Conservation (phyloP, 2,329 filamentous ascomycete genomes). For the Curvularia hawaiiensis region DNA sequence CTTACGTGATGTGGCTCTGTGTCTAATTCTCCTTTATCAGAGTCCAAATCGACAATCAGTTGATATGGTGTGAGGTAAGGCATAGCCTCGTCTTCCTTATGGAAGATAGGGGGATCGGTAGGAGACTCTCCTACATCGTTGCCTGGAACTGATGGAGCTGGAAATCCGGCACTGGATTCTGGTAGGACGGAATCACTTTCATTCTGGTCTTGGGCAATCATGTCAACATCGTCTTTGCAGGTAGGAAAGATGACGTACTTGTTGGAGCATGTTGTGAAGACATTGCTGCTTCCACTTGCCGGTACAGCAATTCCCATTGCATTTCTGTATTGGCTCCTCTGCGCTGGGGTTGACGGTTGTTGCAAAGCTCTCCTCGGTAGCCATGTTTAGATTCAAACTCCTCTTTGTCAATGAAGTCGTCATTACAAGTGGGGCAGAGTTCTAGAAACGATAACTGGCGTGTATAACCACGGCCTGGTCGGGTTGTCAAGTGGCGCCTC, state of each 20-base stretch:
- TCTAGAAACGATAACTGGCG: conserved; percentile 15
- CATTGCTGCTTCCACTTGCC: not conserved
- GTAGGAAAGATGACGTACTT: not conserved
- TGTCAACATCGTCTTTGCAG: not conserved
- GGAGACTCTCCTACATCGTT: not conserved
- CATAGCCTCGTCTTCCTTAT: not conserved
- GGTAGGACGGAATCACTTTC: not conserved
- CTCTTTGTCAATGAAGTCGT: conserved; percentile 10
- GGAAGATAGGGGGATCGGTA: not conserved
- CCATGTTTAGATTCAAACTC: conserved; percentile 5
- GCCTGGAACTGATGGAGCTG: not conserved
- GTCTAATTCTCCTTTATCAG: not conserved
- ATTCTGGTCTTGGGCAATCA: not conserved
- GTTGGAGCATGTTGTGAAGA: too few relatives aligned
- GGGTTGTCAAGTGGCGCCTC: conserved; percentile 13
- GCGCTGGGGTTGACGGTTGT: not conserved
- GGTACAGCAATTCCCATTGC: conserved; percentile 1
- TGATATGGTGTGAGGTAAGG: not conserved
- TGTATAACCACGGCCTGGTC: not conserved
- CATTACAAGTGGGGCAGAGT: conserved; percentile 20
- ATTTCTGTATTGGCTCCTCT: not conserved
- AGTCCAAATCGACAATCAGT: not conserved
- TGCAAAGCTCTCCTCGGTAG: not conserved
- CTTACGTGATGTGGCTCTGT: not conserved
- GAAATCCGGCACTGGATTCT: not conserved